These are phyloP conservation scores for Sparassis latifolia DNA, from an alignment of 1,284 basidiomycete genomes.

Conservation along the genomic window DNA sequence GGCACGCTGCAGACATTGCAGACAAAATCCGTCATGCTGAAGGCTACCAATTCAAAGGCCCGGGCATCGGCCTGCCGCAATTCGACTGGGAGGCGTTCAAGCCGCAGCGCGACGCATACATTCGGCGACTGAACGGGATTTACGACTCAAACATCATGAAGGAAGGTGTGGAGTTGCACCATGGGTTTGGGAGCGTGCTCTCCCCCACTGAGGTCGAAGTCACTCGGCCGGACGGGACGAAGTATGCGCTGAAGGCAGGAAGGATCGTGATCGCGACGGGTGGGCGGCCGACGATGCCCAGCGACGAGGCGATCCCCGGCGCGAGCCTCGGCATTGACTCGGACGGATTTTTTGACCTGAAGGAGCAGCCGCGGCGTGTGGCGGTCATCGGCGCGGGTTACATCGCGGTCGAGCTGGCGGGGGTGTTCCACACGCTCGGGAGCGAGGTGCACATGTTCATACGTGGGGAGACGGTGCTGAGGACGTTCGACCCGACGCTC, in stretches of 20 bases:
- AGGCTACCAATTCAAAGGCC: constrained; percentile 70
- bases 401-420: constrained; percentile 93
- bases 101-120: constrained; percentile 93
- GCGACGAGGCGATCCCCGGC: constrained; percentile 81
- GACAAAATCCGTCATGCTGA: constrained; percentile 75
- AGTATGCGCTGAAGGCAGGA: constrained; percentile 68
- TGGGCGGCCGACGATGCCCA: constrained; percentile 78
- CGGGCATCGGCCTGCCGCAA: constrained; percentile 43
- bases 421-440: constrained; percentile 82
- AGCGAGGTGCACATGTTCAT: constrained; percentile 91
- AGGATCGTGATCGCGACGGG: constrained; percentile 84
- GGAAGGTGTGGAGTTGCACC: constrained; percentile 87
- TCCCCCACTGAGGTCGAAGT: constrained; percentile 66
- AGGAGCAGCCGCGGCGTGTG: constrained; percentile 87
- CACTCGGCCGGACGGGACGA: constrained; percentile 52
- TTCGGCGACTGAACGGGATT: constrained; percentile 85
- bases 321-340: constrained; percentile 87
- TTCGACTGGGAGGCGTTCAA: constrained; percentile 94
- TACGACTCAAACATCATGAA: constrained; percentile 87
- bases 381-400: constrained; percentile 96
- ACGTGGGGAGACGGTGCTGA: constrained; percentile 83
- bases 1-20: constrained; percentile 94
- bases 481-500: constrained; percentile 88
- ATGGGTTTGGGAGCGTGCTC: constrained; percentile 72
- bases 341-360: constrained; percentile 95